A percentile compares a stretch with the other conserved stretches of the same genome.
Evolutionary conservation across 106 monocot genomes (phyloP).

Genomic region (Iris macrosiphon): DNA sequence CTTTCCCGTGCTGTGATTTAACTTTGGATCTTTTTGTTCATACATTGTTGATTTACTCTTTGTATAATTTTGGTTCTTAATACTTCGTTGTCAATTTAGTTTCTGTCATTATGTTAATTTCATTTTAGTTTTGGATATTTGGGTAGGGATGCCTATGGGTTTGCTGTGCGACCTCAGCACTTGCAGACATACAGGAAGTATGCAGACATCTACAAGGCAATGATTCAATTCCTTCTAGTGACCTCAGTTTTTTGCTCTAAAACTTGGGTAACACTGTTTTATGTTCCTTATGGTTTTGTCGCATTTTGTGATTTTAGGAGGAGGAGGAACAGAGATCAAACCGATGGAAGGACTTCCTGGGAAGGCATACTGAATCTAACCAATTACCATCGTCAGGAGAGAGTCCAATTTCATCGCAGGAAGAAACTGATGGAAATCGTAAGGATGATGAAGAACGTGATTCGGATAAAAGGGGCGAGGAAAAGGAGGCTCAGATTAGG

Average conservation of each 20-base stretch:
- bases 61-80: no score
- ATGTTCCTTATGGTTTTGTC: background rate
- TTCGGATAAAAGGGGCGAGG: constrained; percentile 1
- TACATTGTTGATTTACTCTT: no score
- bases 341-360: constrained; percentile 77
- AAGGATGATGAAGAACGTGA: constrained; percentile 8
- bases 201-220: constrained; percentile 89
- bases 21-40: no score
- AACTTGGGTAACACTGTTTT: background rate
- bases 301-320: constrained; percentile 44
- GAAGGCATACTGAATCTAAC: constrained; percentile 38
- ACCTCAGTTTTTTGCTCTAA: background rate
- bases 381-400: constrained; percentile 2
- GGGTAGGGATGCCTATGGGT: constrained; percentile 96
- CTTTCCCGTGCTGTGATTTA: no score
- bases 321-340: constrained; percentile 99
- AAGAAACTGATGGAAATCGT: background rate
- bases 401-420: background rate
- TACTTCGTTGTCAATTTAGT: background rate
- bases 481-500: constrained; percentile 64
- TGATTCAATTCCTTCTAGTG: background rate
- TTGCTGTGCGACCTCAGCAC: constrained; percentile 95
- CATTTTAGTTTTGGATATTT: constrained; percentile 19
- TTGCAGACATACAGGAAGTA: constrained; percentile 95
- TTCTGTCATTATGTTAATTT: background rate